phyloP scores from a whole-genome alignment of 495 filamentous ascomycete genomes.

The Letharia lupina region DNA sequence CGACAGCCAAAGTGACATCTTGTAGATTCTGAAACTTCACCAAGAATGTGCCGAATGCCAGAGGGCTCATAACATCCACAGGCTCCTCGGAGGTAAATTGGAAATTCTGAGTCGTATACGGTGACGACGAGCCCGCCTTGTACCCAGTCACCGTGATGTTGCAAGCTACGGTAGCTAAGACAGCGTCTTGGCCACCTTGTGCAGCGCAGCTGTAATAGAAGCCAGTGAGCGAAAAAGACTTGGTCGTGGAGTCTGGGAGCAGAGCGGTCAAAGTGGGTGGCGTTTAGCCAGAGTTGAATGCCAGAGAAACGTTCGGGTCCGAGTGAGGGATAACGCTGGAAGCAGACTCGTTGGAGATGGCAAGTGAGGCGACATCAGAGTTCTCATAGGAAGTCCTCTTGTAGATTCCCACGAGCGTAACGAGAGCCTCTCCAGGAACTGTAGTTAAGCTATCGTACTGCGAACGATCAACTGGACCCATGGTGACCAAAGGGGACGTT shows the following conservation, averaged over 20 bases:
- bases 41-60: not conserved
- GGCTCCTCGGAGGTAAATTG: not conserved
- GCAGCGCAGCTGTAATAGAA: conserved; percentile 9
- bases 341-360: not conserved
- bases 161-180: not conserved
- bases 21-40: not conserved
- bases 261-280: not conserved
- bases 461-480: not conserved
- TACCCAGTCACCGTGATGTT: conserved; percentile 12
- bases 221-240: conserved; percentile 7
- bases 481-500: not conserved
- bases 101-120: conserved; percentile 1
- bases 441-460: not conserved
- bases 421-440: not conserved
- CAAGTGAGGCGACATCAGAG: not conserved
- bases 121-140: not conserved
- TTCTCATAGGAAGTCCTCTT: not conserved
- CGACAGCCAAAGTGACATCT: not conserved
- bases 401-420: conserved; percentile 4
- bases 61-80: not conserved
- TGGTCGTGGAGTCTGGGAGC: not conserved
- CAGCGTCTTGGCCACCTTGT: not conserved
- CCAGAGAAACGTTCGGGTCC: not conserved
- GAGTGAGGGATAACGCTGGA: not conserved
- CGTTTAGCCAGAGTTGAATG: not conserved